Conservation (phyloP, 202 grass and related monocot genomes). For the Hordeum pubiflorum region DNA sequence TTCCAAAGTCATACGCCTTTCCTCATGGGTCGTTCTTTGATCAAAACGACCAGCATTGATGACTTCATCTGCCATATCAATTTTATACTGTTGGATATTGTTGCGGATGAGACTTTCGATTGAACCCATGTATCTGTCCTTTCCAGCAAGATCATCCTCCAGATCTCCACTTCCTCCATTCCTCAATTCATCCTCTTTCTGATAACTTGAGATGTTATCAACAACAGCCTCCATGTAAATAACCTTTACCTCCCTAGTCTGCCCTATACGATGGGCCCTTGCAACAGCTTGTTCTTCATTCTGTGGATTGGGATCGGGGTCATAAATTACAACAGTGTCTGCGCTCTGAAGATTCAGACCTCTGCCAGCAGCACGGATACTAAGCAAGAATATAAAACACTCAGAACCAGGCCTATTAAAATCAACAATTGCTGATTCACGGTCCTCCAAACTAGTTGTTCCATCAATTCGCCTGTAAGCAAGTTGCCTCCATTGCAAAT, state of each 20-base stretch:
- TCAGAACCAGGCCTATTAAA: conserved; percentile 91
- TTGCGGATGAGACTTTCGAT: conserved; percentile 97
- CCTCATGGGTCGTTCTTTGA: conserved; percentile 98
- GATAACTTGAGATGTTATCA: conserved; percentile 92
- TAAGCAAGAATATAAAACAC: conserved; percentile 99
- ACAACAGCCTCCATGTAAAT: conserved; percentile 98
- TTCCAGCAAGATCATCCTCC: conserved; percentile 95
- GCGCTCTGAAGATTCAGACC: conserved; percentile 98
- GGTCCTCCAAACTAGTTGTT: conserved; percentile 92
- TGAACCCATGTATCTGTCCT: conserved; percentile 86
- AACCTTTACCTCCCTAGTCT: conserved; percentile 94
- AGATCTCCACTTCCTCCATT: conserved; percentile 65
- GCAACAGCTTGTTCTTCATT: conserved; percentile 99
- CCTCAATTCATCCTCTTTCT: conserved; percentile 97
- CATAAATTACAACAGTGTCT: conserved; percentile 99
- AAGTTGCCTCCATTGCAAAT: conserved; percentile 83
- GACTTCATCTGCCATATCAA: conserved; percentile 99
- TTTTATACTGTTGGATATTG: conserved; percentile 98
- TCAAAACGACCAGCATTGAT: conserved; percentile 99
- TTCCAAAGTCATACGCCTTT: conserved; percentile 91
- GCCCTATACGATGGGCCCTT: conserved; percentile 97
- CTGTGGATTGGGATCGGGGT: conserved; percentile 95
- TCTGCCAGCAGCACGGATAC: conserved; percentile 95
- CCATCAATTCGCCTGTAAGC: conserved; percentile 94
- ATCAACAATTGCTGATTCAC: conserved; percentile 88